Evolutionary conservation across 305 asterid genomes (phyloP).

Genomic region (Ilex paraguariensis): DNA sequence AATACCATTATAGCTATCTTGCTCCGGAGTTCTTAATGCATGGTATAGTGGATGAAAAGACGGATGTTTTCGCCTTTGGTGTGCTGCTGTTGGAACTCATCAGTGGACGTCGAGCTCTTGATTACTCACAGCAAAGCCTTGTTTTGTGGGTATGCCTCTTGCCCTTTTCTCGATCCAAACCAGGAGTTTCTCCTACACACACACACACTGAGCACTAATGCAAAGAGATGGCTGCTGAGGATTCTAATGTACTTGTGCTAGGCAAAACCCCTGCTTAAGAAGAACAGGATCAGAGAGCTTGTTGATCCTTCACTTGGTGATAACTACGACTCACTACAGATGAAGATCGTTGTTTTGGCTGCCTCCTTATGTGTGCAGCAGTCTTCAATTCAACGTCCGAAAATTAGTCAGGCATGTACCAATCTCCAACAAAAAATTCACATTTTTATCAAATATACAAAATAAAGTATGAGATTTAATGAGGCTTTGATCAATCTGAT

Average conservation of each 20-base stretch:
- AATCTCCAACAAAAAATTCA: background rate
- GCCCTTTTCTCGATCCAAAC: too few species aligned
- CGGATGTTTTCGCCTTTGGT: background rate
- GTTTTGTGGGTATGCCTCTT: too few species aligned
- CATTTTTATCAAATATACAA: background rate
- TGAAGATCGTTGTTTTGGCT: slow-evolving; percentile 65
- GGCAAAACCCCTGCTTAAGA: slow-evolving; percentile 84
- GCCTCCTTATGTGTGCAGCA: slow-evolving; percentile 77
- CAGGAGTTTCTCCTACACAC: background rate
- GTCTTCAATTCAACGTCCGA: slow-evolving; percentile 65
- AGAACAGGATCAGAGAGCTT: slow-evolving; percentile 65
- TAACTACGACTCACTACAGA: slow-evolving; percentile 42
- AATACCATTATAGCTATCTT: too few species aligned
- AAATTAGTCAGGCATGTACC: slow-evolving; percentile 65
- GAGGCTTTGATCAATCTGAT: too few species aligned
- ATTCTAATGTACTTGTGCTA: slow-evolving; percentile 8
- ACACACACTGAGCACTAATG: background rate
- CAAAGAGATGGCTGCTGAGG: background rate
- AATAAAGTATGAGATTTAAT: too few species aligned
- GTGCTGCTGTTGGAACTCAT: background rate
- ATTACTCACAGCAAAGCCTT: background rate
- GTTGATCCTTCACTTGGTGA: slow-evolving; percentile 57
- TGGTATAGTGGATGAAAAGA: background rate
- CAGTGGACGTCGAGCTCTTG: background rate
- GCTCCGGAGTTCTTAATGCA: background rate